Conservation (phyloP, 177 flowering plant genomes). For the Vitis hybrid region DNA sequence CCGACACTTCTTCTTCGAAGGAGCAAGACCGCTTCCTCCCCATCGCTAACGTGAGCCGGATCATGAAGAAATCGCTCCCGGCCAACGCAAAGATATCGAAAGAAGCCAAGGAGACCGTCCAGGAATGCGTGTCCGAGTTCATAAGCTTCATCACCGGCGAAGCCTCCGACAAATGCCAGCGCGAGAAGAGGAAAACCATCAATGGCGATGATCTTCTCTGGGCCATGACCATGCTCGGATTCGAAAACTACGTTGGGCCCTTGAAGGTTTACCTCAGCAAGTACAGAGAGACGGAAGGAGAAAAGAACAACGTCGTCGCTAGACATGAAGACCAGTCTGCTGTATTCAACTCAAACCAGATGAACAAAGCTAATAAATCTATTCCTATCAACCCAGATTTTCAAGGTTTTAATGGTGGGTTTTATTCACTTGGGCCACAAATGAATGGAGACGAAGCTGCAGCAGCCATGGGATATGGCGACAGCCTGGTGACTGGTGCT, state of each 20-base stretch:
- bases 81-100: conserved; percentile 49
- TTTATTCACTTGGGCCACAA: conserved; percentile 16
- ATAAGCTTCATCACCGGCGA: conserved; percentile 57
- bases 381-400: background rate
- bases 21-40: conserved; percentile 50
- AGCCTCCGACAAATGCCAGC: conserved; percentile 49
- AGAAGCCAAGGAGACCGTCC: conserved; percentile 54
- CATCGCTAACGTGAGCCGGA: conserved; percentile 48
- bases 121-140: conserved; percentile 53
- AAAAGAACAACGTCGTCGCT: conserved; percentile 27
- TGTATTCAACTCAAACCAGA: background rate
- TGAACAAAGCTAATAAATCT: background rate
- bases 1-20: conserved; percentile 24
- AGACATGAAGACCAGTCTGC: conserved; percentile 31
- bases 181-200: conserved; percentile 53
- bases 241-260: conserved; percentile 43
- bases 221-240: conserved; percentile 55
- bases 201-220: conserved; percentile 55
- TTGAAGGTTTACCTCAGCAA: conserved; percentile 38
- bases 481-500: conserved; percentile 6
- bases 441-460: conserved; percentile 7
- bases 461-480: conserved; percentile 10
- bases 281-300: conserved; percentile 43
- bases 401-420: conserved; percentile 22
- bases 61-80: conserved; percentile 51